Conservation (phyloP, 305 asterid genomes). For the Fraxinus albicans region DNA sequence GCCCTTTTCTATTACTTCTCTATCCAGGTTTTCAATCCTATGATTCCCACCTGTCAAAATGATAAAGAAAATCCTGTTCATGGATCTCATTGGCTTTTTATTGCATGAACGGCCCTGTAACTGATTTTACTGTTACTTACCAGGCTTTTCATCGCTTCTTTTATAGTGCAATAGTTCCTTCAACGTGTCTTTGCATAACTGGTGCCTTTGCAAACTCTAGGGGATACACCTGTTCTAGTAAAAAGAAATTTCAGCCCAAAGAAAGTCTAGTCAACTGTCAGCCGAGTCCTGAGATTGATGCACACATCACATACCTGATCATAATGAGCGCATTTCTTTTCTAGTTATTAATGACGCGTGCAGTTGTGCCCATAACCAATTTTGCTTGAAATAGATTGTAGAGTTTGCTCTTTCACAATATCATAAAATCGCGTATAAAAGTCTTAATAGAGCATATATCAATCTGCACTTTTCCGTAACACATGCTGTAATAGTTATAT, state of each 20-base stretch:
- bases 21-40: neutral
- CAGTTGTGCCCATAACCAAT: neutral
- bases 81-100: neutral
- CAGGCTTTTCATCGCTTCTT: neutral
- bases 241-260: neutral
- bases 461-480: neutral
- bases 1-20: neutral
- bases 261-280: neutral
- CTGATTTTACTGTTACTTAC: neutral
- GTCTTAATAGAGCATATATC: neutral
- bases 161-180: neutral
- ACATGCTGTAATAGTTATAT: neutral
- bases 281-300: neutral
- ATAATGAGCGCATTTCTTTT: neutral
- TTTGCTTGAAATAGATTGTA: neutral
- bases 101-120: neutral
- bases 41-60: neutral
- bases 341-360: neutral
- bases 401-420: neutral
- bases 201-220: neutral
- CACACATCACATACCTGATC: neutral
- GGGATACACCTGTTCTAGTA: neutral
- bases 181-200: neutral
- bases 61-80: neutral
- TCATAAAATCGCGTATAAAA: neutral